Evolutionary conservation across 192 early-diverging fungal genomes (phyloP), one percentile per base, ranked within the genome.

Genomic region (Phlyctochytrium planicorne): DNA sequence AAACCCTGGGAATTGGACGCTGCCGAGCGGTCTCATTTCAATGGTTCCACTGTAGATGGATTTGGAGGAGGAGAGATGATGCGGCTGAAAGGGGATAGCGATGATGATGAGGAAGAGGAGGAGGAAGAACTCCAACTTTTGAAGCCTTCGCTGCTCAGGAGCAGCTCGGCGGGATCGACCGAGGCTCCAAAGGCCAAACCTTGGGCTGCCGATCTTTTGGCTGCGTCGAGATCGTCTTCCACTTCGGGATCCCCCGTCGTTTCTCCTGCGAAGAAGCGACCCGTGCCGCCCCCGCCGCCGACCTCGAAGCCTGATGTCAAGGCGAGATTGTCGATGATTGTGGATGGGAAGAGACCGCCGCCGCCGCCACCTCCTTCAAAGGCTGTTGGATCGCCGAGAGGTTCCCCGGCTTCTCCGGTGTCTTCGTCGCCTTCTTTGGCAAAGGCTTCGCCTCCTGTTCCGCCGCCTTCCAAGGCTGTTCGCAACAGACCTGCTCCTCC

Each of bases 341-440:
- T 29, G 55, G 55, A 25, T 14, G 12, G 55, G 55, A 57, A 57
- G 55, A 25, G 55, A 4, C 55, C 16, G 55, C 55, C 55, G 16
- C 55, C 55, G 20, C 10, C 25, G 10, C 55, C 55, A 27, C 55
- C 55, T 12, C 55, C 55, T 12, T 25, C 20, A 25, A 57, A 57
- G 27, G 55, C 20, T 4, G 55, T 57, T 29, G 40, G 10, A 20
- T 47, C 40, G 40, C 40, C 40, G 40, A 47, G 40, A 14, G 40
- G 6, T 6, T 6, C 40, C 6, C 40, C 40, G 40, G 40, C 10
- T 47, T 6, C 40, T 6, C 10, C 20, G 40, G 20, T 6, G 40
- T 14, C 10, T 20, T 6, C 40, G 40, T 47, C 20, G 40, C n/a
- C n/a, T n/a, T n/a, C n/a, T n/a, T n/a, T n/a, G n/a, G n/a, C n/a